Percentiles rank a stretch among this genome's conserved stretches.
Conservation (phyloP, 164 flowering plant species). For the Vitis labrusca region DNA sequence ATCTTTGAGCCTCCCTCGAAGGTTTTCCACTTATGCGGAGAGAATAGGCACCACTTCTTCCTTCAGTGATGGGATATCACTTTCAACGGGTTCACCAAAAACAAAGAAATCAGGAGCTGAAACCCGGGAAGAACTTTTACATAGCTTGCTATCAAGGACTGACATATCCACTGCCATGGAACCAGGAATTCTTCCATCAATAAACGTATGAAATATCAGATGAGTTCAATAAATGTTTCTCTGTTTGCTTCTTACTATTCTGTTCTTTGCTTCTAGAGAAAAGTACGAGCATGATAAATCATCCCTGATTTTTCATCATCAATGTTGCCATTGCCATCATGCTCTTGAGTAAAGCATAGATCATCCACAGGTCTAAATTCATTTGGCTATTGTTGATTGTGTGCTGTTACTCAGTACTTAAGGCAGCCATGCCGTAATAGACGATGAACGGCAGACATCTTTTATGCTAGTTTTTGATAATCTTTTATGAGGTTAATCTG, state of each 20-base stretch:
- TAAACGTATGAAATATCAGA: slow-evolving; percentile 42
- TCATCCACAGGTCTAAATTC: too few species aligned
- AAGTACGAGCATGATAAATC: not conserved
- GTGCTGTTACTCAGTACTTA: slow-evolving; percentile 1
- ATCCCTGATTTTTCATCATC: too few species aligned
- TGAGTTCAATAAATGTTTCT: not conserved
- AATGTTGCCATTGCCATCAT: not conserved
- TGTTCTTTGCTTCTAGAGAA: not conserved
- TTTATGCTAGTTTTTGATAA: not conserved
- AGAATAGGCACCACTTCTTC: slow-evolving; percentile 76
- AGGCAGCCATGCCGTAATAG: not conserved
- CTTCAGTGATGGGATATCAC: slow-evolving; percentile 58
- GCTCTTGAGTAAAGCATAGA: too few species aligned
- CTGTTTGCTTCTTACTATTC: not conserved
- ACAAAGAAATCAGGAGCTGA: slow-evolving; percentile 88
- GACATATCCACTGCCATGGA: slow-evolving; percentile 44
- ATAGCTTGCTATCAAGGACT: slow-evolving; percentile 51
- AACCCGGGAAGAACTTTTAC: slow-evolving; percentile 73
- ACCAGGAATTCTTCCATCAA: slow-evolving; percentile 34
- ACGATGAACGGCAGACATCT: not conserved
- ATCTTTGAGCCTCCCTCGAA: slow-evolving; percentile 48
- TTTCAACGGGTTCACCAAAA: slow-evolving; percentile 77
- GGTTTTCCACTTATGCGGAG: slow-evolving; percentile 83
- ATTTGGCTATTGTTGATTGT: not conserved
- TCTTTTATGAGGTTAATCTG: not conserved